phyloP scores from a whole-genome alignment of 768 basidiomycete genomes.

The Rubroboletus pulcherrimus region DNA sequence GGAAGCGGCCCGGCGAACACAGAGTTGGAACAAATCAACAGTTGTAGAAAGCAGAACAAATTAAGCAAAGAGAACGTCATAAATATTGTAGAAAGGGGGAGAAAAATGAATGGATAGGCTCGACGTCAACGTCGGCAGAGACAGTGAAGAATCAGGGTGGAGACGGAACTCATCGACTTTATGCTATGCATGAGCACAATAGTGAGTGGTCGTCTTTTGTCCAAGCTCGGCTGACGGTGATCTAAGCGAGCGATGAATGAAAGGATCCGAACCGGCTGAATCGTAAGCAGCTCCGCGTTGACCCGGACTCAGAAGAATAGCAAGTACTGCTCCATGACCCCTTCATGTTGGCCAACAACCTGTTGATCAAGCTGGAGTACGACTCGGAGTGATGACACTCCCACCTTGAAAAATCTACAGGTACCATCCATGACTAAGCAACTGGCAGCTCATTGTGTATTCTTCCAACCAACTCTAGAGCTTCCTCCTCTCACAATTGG shows the following conservation, averaged over 20 bases:
- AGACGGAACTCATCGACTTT: conserved; percentile 1
- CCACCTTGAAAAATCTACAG: background rate
- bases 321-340: no score
- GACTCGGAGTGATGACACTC: no score
- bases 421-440: background rate
- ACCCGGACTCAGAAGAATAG: no score
- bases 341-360: no score
- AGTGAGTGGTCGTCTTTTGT: background rate
- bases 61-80: conserved; percentile 12
- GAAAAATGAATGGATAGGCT: background rate
- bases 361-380: no score
- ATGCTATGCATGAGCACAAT: conserved; percentile 5
- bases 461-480: no score
- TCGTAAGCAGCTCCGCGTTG: background rate
- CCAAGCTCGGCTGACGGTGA: background rate
- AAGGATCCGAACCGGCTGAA: background rate
- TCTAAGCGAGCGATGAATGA: background rate
- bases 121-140: conserved; percentile 1
- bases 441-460: background rate
- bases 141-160: background rate
- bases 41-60: conserved; percentile 1
- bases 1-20: conserved; percentile 14
- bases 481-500: no score
- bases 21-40: conserved; percentile 5
- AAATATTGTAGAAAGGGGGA: background rate